Evolutionary conservation across 495 filamentous ascomycete species (phyloP).

Genomic region (Neurospora pannonica): DNA sequence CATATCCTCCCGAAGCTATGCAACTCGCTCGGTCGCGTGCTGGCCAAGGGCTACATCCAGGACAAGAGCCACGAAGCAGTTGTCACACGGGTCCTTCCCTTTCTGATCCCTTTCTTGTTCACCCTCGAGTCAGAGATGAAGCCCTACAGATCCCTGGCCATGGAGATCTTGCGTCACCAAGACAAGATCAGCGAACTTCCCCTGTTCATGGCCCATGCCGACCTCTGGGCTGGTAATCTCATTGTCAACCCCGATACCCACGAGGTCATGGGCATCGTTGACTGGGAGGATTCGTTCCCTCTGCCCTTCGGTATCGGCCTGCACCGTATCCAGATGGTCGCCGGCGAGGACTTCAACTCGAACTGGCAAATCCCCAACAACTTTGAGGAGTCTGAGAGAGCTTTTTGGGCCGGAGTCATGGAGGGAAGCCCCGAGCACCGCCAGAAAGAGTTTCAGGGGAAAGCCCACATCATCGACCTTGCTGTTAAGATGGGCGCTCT

Average conservation of each 20-base stretch:
- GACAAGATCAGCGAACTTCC: neutral
- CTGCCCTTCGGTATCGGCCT: conserved; percentile 27
- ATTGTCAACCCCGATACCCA: conserved; percentile 20
- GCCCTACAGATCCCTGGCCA: neutral
- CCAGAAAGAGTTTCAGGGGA: neutral
- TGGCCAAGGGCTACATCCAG: neutral
- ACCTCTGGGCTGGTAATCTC: conserved; percentile 25
- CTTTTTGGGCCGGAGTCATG: neutral
- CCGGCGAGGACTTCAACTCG: neutral
- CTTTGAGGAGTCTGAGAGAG: neutral
- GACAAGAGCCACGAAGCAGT: neutral
- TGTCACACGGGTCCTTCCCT: neutral
- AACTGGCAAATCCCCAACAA: neutral
- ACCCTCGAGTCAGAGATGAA: neutral
- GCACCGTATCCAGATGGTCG: conserved; percentile 10
- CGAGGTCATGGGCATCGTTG: conserved; percentile 26
- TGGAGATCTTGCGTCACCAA: neutral
- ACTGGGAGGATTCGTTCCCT: conserved; percentile 24
- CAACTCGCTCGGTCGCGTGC: neutral
- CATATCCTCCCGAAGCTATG: neutral
- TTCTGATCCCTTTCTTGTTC: neutral
- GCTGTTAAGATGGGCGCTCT: neutral
- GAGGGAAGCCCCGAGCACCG: neutral
- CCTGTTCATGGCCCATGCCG: conserved; percentile 20
- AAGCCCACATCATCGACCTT: neutral